Evolutionary conservation across 768 basidiomycete genomes (phyloP).

Genomic region (Leccinum disarticulatum): DNA sequence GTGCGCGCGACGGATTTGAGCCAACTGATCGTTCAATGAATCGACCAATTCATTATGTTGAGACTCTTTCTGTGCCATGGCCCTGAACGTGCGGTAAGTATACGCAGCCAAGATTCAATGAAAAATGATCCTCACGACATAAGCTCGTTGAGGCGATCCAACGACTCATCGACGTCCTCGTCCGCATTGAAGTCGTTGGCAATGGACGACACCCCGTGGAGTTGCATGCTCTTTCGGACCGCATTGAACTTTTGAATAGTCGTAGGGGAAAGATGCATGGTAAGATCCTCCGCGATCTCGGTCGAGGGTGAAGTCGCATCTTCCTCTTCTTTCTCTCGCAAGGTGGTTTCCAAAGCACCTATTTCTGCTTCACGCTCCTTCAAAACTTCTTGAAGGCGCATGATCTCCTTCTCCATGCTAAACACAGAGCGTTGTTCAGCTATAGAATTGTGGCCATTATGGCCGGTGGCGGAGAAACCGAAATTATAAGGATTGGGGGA

Average conservation of each 20-base stretch:
- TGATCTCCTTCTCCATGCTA: conserved; percentile 92
- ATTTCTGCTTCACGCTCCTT: conserved; percentile 94
- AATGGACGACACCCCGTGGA: conserved; percentile 39
- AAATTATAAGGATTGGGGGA: conserved; percentile 61
- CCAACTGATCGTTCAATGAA: conserved; percentile 63
- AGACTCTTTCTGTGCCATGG: conserved; percentile 97
- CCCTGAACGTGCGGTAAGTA: conserved; percentile 45
- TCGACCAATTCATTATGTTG: conserved; percentile 82
- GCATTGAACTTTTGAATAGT: conserved; percentile 74
- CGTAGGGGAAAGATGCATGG: conserved; percentile 59
- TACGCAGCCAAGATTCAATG: conserved; percentile 3
- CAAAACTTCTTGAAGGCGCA: conserved; percentile 90
- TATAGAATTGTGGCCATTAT: conserved; percentile 22
- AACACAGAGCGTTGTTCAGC: conserved; percentile 71
- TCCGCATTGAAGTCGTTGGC: conserved; percentile 34
- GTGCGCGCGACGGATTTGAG: conserved; percentile 70
- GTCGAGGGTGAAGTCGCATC: not conserved
- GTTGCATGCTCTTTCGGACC: conserved; percentile 65
- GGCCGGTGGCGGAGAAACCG: conserved; percentile 54
- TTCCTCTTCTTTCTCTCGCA: conserved; percentile 40
- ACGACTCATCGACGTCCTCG: conserved; percentile 58
- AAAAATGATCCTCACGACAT: conserved; percentile 67
- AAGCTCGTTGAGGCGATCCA: conserved; percentile 83
- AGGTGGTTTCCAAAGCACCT: conserved; percentile 57
- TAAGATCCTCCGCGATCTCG: conserved; percentile 23